Percentiles rank a stretch among this genome's conserved stretches.
These are phyloP conservation scores for Mycena epipterygia DNA, from an alignment of 768 basidiomycete genomes.

Conservation along the genomic window DNA sequence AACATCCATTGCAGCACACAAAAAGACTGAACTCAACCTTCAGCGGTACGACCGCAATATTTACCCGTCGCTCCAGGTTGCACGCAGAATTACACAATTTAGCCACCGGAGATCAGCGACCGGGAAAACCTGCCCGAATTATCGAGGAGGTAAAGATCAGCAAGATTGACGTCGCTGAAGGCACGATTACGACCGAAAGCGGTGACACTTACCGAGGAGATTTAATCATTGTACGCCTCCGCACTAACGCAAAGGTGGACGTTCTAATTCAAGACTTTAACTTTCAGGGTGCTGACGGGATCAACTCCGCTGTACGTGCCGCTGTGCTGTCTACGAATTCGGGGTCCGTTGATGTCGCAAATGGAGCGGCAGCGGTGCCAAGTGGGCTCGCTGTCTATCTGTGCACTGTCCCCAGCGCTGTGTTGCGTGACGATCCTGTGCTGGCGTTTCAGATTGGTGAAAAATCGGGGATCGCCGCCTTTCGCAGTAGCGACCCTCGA, in stretches of 20 bases:
- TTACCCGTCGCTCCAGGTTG: conserved; percentile 31
- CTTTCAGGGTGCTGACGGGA: conserved; percentile 33
- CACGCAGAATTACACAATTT: conserved; percentile 26
- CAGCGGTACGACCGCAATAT: conserved; percentile 29
- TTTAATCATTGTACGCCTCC: conserved; percentile 29
- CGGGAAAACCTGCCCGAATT: conserved; percentile 32
- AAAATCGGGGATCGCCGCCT: conserved; percentile 25
- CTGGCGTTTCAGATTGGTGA: conserved; percentile 29
- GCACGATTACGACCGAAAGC: conserved; percentile 23
- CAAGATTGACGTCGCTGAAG: conserved; percentile 17
- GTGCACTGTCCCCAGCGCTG: conserved; percentile 25
- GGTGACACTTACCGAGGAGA: conserved; percentile 27
- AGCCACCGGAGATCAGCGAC: conserved; percentile 15
- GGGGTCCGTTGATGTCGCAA: conserved; percentile 12
- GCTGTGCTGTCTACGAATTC: conserved; percentile 22
- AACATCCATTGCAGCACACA: not conserved
- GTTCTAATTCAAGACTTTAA: not conserved
- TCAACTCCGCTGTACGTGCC: conserved; percentile 33
- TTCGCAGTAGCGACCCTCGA: conserved; percentile 4
- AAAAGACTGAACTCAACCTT: not conserved
- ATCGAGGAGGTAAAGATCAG: conserved; percentile 31
- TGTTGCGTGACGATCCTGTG: conserved; percentile 21
- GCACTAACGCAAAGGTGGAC: not conserved
- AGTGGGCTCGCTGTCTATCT: conserved; percentile 32
- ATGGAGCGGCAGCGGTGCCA: conserved; percentile 20